phyloP scores from a whole-genome alignment of 768 basidiomycete species.

The Auriculariales sp. region DNA sequence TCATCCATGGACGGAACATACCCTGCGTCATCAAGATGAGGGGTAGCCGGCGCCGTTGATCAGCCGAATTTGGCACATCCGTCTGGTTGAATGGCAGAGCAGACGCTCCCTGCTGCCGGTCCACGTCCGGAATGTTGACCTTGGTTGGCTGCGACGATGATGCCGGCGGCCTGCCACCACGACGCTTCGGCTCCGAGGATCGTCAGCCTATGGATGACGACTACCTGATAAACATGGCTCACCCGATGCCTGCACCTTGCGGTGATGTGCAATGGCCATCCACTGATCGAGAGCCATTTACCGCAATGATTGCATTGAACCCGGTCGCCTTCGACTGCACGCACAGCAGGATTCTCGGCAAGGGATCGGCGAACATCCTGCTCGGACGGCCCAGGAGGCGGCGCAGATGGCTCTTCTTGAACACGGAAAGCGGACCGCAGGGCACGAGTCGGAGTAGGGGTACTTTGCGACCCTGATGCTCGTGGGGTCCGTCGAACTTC shows the following conservation, averaged over 20 bases:
- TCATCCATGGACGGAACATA: not conserved
- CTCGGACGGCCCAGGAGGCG: not conserved
- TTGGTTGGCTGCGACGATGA: not conserved
- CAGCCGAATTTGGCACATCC: too few species aligned
- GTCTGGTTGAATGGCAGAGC: not conserved
- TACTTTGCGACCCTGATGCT: not conserved
- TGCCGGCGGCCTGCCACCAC: not conserved
- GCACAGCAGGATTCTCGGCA: not conserved
- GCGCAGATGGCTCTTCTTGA: not conserved
- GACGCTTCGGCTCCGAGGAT: not conserved
- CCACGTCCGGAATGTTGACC: not conserved
- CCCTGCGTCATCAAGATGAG: not conserved
- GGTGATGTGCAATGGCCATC: not conserved
- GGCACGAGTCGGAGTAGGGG: too few species aligned
- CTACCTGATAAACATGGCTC: not conserved
- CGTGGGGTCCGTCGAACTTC: not conserved
- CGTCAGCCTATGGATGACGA: not conserved
- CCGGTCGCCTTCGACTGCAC: not conserved
- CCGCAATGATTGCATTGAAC: not conserved
- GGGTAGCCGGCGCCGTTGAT: not conserved
- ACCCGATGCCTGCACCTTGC: not conserved
- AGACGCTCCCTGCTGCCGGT: not conserved
- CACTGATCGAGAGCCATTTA: not conserved
- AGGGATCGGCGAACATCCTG: not conserved
- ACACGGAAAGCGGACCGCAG: not conserved